These are phyloP conservation scores for Davidsoniella virescens DNA, from an alignment of 2,329 filamentous ascomycete species.

Conservation along the genomic window DNA sequence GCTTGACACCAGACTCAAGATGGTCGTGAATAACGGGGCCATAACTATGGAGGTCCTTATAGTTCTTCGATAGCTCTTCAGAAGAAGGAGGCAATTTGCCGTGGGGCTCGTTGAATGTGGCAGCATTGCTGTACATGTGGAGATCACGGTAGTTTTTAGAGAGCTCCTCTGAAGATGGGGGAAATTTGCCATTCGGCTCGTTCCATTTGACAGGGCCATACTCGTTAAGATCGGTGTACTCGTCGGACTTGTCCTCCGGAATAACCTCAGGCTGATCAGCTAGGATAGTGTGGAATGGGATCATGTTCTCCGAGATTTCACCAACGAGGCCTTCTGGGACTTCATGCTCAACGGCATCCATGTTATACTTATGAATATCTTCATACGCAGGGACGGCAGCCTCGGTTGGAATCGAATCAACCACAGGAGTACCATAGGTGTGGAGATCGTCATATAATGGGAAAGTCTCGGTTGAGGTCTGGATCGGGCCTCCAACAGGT, in stretches of 20 bases:
- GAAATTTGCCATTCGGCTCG: constrained; percentile 21
- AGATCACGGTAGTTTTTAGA: constrained; percentile 26
- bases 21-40: constrained; percentile 18
- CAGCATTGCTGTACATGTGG: constrained; percentile 22
- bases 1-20: constrained; percentile 12
- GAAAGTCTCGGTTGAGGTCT: constrained; percentile 17
- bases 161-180: constrained; percentile 20
- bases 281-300: constrained; percentile 23
- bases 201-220: constrained; percentile 22
- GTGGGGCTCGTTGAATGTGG: constrained; percentile 15
- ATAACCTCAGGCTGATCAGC: constrained; percentile 17
- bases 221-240: constrained; percentile 14
- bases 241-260: neutral
- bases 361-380: constrained; percentile 24
- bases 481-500: constrained; percentile 19
- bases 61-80: constrained; percentile 23
- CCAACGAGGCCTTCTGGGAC: constrained; percentile 4
- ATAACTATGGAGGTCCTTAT: constrained; percentile 23
- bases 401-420: constrained; percentile 24
- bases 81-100: constrained; percentile 15
- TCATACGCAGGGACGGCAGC: constrained; percentile 21
- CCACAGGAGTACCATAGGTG: constrained; percentile 21
- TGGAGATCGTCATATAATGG: constrained; percentile 27
- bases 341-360: constrained; percentile 17
- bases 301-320: constrained; percentile 16